Base-by-base conservation (phyloP, 441 rosid species). In the Rhodomyrtus psidioides region DNA sequence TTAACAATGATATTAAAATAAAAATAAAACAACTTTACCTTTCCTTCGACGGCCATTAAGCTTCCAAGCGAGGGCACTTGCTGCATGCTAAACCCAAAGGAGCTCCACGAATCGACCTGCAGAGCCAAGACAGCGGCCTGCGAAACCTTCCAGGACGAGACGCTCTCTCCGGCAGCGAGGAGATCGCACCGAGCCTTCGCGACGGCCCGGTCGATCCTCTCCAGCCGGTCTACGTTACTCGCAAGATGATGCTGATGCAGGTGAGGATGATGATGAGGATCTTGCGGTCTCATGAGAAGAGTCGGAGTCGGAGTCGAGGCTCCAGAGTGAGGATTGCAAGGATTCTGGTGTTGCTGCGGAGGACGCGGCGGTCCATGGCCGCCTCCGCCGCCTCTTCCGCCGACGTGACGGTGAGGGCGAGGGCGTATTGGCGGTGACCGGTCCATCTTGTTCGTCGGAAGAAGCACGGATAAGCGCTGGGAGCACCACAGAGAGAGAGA, bases 111-210 rank as follows among this genome's bases (percentile, higher is more conserved):
- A 15, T 57, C 84, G 51, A 51, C 85, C 42, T 86, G 58, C 84
- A 86, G 75, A 34, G 57, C 57, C 82, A 82, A 0, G n/a, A 86
- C 46, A 34, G 39, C 85, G 27, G 46, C 84, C 87, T 86, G 53
- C n/a, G 84, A 59, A 21, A 86, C 87, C 6, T 59, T 82, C 87
- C 84, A 82, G 10, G 28, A 76, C 13, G 84, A 81, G 81, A 86
- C 49, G 81, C 81, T 86, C 81, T 39, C 26, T 17, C 81, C 62
- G 0, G 79, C 2, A 5, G 2, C 81, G 19, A 60, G 23, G 1
- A 86, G 55, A 42, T 82, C 81, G 49, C 15, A 34, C 58, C 84
- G 65, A 53, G 87, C 84, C 62, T 86, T 2, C n/a, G 1, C 58
- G 55, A 82, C 85, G 12, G 84, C 82, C 49, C 55, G 57, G 34